Conservation (phyloP, 345 rosid genomes). For the Orychophragmus violaceus region DNA sequence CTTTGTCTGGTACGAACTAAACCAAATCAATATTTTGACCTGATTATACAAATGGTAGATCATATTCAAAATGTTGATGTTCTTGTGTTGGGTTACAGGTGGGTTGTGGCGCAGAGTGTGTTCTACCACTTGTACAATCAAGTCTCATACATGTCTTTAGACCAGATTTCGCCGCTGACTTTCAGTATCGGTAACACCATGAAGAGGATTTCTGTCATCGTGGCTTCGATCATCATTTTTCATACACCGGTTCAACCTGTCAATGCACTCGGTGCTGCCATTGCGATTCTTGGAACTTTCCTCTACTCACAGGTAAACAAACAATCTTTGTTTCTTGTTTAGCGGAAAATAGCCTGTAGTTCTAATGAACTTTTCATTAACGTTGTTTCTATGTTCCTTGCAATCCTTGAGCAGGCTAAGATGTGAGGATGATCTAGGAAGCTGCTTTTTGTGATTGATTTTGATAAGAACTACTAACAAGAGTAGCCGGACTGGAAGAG, state of each 20-base stretch:
- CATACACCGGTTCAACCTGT: constrained; percentile 62
- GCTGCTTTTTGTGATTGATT: not conserved
- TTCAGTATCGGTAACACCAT: constrained; percentile 70
- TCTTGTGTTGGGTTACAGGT: constrained; percentile 34
- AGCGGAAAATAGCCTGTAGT: too few species aligned
- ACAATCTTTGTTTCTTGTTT: not conserved
- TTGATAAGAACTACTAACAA: not conserved
- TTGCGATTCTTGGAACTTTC: constrained; percentile 72
- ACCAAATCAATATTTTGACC: too few species aligned
- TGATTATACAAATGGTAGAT: too few species aligned
- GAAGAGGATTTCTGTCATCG: constrained; percentile 70
- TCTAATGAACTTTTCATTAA: not conserved
- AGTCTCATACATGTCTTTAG: constrained; percentile 81
- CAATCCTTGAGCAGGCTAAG: constrained; percentile 12
- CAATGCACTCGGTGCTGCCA: constrained; percentile 76
- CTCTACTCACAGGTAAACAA: constrained; percentile 58
- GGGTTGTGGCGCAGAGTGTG: constrained; percentile 72
- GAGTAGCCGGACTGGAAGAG: not conserved
- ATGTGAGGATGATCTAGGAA: not conserved
- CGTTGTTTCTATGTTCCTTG: not conserved
- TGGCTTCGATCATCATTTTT: constrained; percentile 69
- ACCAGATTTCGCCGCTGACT: constrained; percentile 67
- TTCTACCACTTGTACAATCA: too few species aligned
- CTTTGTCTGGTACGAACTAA: too few species aligned
- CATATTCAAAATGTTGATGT: not conserved